phyloP scores from a whole-genome alignment of 2,329 filamentous ascomycete species.

The Pseudogymnoascus sp. region DNA sequence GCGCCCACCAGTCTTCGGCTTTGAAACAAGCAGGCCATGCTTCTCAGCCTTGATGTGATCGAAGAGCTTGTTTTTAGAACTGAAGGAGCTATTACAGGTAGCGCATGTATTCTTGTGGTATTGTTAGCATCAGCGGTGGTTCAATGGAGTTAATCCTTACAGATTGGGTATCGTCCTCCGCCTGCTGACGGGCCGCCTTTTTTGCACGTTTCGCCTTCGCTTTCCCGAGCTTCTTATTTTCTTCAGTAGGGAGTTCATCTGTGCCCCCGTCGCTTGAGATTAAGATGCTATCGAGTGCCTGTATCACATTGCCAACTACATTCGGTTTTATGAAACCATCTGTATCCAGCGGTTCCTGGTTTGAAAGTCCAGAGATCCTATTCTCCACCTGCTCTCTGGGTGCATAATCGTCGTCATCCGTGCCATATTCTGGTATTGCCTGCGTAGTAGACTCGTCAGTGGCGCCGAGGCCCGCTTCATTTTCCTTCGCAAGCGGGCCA shows the following conservation, averaged over 20 bases:
- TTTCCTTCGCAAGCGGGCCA: not conserved
- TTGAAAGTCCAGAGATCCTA: conserved; percentile 14
- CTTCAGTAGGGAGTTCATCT: conserved; percentile 12
- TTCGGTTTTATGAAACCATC: conserved; percentile 11
- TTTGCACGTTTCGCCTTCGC: conserved; percentile 45
- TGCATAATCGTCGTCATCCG: conserved; percentile 26
- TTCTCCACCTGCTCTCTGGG: conserved; percentile 22
- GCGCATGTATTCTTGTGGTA: conserved; percentile 40
- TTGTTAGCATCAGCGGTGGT: conserved; percentile 9
- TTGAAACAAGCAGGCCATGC: conserved; percentile 42
- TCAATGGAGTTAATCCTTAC: not conserved
- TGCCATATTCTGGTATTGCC: not conserved
- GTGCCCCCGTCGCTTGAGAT: conserved; percentile 16
- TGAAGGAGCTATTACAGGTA: conserved; percentile 47
- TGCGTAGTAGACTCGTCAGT: not conserved
- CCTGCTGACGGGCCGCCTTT: conserved; percentile 33
- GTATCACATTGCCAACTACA: conserved; percentile 14
- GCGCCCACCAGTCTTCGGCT: conserved; percentile 19
- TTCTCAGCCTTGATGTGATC: conserved; percentile 48
- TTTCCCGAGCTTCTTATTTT: conserved; percentile 35
- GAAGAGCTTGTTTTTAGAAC: conserved; percentile 54
- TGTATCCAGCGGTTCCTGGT: not conserved
- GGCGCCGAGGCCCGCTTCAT: not conserved
- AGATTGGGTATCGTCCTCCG: conserved; percentile 9
- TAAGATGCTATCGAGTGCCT: conserved; percentile 11